A percentile compares a stretch with the other conserved stretches of the same genome.
These are phyloP conservation scores for Marasmius fiardii DNA, from an alignment of 1,284 basidiomycete species.

Conservation along the genomic window DNA sequence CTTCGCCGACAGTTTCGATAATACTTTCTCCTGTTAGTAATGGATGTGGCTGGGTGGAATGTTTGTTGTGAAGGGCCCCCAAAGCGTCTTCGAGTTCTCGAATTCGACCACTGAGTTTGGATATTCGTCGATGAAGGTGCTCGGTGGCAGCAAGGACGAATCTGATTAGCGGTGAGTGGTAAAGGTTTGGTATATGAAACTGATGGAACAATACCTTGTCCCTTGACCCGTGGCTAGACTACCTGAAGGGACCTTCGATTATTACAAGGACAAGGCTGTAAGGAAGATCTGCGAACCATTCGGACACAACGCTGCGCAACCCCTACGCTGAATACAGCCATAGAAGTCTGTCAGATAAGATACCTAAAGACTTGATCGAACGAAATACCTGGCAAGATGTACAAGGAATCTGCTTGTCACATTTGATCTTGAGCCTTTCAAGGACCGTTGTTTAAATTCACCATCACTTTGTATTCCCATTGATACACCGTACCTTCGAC, in stretches of 20 bases:
- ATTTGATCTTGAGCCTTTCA: slow-evolving; percentile 66
- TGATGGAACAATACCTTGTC: slow-evolving; percentile 38
- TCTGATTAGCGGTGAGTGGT: slow-evolving; percentile 26
- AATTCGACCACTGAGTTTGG: slow-evolving; percentile 58
- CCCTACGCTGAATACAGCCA: slow-evolving; percentile 45
- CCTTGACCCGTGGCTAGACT: slow-evolving; percentile 63
- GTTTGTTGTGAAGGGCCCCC: slow-evolving; percentile 42
- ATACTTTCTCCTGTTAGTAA: slow-evolving; percentile 55
- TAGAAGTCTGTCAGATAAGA: neutral
- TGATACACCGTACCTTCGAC: slow-evolving; percentile 38
- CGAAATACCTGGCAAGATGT: slow-evolving; percentile 58
- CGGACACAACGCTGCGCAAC: slow-evolving; percentile 68
- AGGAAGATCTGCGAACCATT: slow-evolving; percentile 44
- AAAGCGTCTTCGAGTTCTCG: slow-evolving; percentile 67
- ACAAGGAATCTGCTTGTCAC: slow-evolving; percentile 74
- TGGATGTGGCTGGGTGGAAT: slow-evolving; percentile 56
- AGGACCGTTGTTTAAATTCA: neutral
- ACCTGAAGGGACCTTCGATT: slow-evolving; percentile 29
- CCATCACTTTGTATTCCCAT: slow-evolving; percentile 46
- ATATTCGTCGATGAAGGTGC: slow-evolving; percentile 64
- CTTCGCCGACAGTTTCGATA: slow-evolving; percentile 34
- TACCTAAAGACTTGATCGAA: neutral
- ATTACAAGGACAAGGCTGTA: neutral
- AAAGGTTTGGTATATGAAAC: slow-evolving; percentile 1
- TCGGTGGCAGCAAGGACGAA: slow-evolving; percentile 74